Evolutionary conservation across 2,329 filamentous ascomycete species (phyloP), one percentile per base, ranked within the genome.

Genomic region (Arthrobotrys sinensis): DNA sequence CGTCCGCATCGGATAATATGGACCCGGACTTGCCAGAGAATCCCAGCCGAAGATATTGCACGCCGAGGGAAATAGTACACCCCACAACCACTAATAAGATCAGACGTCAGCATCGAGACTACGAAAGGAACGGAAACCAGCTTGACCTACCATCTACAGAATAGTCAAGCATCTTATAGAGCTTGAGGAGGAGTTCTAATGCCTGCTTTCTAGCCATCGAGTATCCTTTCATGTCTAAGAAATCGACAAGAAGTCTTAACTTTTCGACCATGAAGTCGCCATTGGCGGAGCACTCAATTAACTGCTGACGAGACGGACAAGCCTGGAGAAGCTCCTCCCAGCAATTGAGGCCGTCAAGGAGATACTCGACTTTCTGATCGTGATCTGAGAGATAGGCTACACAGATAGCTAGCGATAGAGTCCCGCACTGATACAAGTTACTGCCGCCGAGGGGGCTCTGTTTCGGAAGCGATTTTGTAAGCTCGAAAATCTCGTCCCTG

Each of bases 11-110:
- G 0, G 87, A 86, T 14, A 97, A 86, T 1, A 87, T 83, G 4
- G 87, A 82, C 5, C 86, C 86, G 53, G 90, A 89, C 81, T 88
- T 89, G 50, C 87, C 88, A 60, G 88, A 88, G 80, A 90, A 89
- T 32, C 90, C 90, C 77, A 91, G 85, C 4, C 86, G 85, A 50
- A 89, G 85, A 81, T 90, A 89, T 79, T 90, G 88, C 6, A 87
- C 80, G 1, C 87, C 88, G 5, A 90, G 83, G 38, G 71, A 71
- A 21, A 80, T 72, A 53, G 82, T 79, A 8, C 80, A 72, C 24
- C 64, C 76, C 11, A 81, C 65, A 21, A 82, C 62, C 5, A 80
- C 81, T 81, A 43, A 28, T 19, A 64, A 14, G 40, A 46, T 14
- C 3, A 21, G 32, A 8, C 34, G 3, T 68, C 60, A 70, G 36